Conservation (phyloP, 805 yeast genomes). For the Wickerhamomyces ciferrii region DNA sequence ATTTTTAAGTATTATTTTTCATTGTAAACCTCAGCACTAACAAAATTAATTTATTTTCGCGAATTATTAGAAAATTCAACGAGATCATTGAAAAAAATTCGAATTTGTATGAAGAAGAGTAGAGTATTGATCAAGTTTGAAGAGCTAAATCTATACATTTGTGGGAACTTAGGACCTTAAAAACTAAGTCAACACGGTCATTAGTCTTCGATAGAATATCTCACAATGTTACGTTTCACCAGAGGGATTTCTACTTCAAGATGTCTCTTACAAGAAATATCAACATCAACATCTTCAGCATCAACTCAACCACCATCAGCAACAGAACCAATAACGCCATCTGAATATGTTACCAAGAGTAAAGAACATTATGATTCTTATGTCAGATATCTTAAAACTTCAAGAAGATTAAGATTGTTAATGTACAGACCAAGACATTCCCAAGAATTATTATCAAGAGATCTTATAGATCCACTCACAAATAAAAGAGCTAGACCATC, state of each 20-base stretch:
- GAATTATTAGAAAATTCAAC: neutral
- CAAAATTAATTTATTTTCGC: neutral
- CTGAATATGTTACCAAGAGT: slow-evolving; percentile 7
- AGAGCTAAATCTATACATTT: no score
- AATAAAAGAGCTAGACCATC: slow-evolving; percentile 28
- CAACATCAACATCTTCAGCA: neutral
- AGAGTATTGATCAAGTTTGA: neutral
- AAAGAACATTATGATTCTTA: slow-evolving; percentile 24
- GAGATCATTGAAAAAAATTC: neutral
- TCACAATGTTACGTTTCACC: slow-evolving; percentile 11
- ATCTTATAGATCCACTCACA: slow-evolving; percentile 30
- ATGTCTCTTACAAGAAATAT: slow-evolving; percentile 4
- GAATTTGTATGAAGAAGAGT: slow-evolving; percentile 2
- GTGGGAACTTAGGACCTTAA: no score
- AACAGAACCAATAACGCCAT: slow-evolving; percentile 12
- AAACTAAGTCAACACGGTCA: no score
- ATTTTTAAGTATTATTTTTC: neutral
- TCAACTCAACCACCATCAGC: neutral
- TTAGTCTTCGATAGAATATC: no score
- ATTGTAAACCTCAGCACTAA: slow-evolving; percentile 11
- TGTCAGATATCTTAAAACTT: slow-evolving; percentile 28
- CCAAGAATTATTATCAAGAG: slow-evolving; percentile 30
- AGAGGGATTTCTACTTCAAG: slow-evolving; percentile 13
- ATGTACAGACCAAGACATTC: slow-evolving; percentile 37
- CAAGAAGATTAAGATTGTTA: slow-evolving; percentile 27